These are phyloP conservation scores for Botryotinia globosa DNA, from an alignment of 2,329 filamentous ascomycete genomes.

Conservation along the genomic window DNA sequence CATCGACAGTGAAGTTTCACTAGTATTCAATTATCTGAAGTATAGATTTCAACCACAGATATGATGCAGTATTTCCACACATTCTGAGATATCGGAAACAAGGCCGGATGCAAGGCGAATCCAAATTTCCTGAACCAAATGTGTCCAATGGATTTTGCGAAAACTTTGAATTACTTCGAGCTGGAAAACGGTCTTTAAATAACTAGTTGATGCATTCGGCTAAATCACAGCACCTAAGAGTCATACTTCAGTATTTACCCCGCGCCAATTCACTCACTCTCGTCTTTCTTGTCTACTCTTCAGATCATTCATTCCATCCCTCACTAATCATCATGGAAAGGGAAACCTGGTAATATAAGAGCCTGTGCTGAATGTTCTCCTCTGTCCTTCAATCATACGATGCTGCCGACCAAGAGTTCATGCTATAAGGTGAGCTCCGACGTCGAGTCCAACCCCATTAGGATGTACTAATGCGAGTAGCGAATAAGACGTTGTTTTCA, in stretches of 20 bases:
- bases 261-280: not conserved
- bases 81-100: not conserved
- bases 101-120: not conserved
- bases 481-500: not conserved
- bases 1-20: not conserved
- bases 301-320: rapidly evolving
- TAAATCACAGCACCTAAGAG: not conserved
- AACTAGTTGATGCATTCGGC: not conserved
- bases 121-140: not conserved
- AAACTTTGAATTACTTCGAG: not conserved
- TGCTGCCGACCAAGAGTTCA: no score
- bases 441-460: not conserved
- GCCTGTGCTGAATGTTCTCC: not conserved
- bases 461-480: not conserved
- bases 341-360: not conserved
- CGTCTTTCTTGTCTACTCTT: not conserved
- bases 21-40: not conserved
- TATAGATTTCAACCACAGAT: rapidly evolving
- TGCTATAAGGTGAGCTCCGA: not conserved
- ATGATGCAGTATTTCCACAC: not conserved
- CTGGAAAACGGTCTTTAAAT: not conserved
- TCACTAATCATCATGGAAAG: not conserved
- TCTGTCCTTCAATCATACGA: not conserved
- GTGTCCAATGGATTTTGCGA: no score
- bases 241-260: not conserved